phyloP scores from a whole-genome alignment of 2,329 filamentous ascomycete species.

The Calonectria hawksworthii region DNA sequence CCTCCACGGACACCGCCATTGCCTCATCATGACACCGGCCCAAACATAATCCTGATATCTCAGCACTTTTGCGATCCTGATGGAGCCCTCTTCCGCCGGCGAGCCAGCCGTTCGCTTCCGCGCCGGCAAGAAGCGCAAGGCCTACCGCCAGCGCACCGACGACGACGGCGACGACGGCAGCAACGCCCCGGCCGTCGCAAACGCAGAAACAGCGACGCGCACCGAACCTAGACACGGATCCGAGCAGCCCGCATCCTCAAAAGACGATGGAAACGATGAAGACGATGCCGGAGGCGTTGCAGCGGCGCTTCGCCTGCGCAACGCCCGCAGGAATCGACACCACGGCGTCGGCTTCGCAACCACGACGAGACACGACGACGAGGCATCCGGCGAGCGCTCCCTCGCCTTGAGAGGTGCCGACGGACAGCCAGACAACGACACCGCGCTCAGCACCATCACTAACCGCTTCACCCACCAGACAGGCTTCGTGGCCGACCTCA shows the following conservation, averaged over 20 bases:
- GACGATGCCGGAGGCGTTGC: slow-evolving; percentile 49
- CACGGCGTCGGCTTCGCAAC: slow-evolving; percentile 71
- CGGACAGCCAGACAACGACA: slow-evolving; percentile 36
- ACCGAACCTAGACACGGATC: slow-evolving; percentile 17
- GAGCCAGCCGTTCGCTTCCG: slow-evolving; percentile 64
- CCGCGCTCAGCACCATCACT: slow-evolving; percentile 45
- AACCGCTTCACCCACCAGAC: slow-evolving; percentile 80
- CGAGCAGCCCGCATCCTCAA: neutral
- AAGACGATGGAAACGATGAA: slow-evolving; percentile 23
- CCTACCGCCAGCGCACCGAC: slow-evolving; percentile 66
- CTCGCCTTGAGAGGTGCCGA: slow-evolving; percentile 53
- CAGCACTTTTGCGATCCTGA: slow-evolving; percentile 27
- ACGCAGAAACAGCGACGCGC: neutral
- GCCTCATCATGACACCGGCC: slow-evolving; percentile 6
- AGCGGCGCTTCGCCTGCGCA: slow-evolving; percentile 67
- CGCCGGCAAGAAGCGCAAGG: slow-evolving; percentile 71
- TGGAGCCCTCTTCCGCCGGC: slow-evolving; percentile 38
- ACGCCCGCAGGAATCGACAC: slow-evolving; percentile 62
- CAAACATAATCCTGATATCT: neutral
- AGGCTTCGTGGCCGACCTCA: slow-evolving; percentile 73
- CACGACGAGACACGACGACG: slow-evolving; percentile 39
- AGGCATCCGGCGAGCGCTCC: slow-evolving; percentile 49
- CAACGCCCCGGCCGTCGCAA: neutral
- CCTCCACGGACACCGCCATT: neutral
- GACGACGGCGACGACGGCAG: slow-evolving; percentile 37